Percentiles rank a stretch among this genome's conserved stretches.
These are phyloP conservation scores for Coemansia sp. DNA, from an alignment of 192 early-diverging fungal species.

Conservation along the genomic window DNA sequence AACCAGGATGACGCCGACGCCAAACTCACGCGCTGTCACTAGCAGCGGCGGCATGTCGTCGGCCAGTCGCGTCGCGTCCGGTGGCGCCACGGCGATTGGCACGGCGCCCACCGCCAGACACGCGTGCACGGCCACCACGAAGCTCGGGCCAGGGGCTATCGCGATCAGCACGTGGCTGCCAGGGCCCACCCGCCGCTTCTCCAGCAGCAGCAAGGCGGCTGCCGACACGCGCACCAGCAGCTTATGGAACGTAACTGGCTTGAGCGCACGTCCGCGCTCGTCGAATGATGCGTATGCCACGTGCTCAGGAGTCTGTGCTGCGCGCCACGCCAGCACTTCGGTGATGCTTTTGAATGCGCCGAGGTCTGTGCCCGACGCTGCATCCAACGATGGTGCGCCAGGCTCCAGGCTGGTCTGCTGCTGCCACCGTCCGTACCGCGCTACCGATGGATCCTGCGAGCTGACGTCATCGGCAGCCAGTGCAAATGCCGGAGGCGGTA, in stretches of 20 bases:
- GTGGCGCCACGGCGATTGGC: conserved; percentile 67
- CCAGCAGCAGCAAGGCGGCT: conserved; percentile 61
- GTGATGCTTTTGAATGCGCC: conserved; percentile 65
- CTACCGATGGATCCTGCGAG: conserved; percentile 36
- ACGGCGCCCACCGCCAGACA: conserved; percentile 78
- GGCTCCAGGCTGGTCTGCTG: conserved; percentile 74
- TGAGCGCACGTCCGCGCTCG: conserved; percentile 59
- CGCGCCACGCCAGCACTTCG: conserved; percentile 75
- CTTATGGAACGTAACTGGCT: conserved; percentile 70
- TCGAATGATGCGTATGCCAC: conserved; percentile 63
- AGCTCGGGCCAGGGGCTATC: conserved; percentile 69
- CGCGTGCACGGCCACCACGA: conserved; percentile 69
- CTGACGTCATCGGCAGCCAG: conserved; percentile 48
- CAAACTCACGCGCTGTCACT: conserved; percentile 63
- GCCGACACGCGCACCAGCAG: conserved; percentile 65
- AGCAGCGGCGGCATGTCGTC: conserved; percentile 72
- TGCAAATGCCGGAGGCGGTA: conserved; percentile 50
- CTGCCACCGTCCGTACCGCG: conserved; percentile 52
- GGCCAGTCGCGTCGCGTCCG: conserved; percentile 61
- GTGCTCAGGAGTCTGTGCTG: conserved; percentile 64
- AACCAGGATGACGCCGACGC: conserved; percentile 59
- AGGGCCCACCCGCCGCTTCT: conserved; percentile 60
- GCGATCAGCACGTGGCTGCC: conserved; percentile 64
- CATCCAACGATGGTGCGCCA: conserved; percentile 65
- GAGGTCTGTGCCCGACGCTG: conserved; percentile 68